Evolutionary conservation across 2,329 filamentous ascomycete genomes (phyloP), one percentile per base, ranked within the genome.

Genomic region (Plenodomus lindquistii): DNA sequence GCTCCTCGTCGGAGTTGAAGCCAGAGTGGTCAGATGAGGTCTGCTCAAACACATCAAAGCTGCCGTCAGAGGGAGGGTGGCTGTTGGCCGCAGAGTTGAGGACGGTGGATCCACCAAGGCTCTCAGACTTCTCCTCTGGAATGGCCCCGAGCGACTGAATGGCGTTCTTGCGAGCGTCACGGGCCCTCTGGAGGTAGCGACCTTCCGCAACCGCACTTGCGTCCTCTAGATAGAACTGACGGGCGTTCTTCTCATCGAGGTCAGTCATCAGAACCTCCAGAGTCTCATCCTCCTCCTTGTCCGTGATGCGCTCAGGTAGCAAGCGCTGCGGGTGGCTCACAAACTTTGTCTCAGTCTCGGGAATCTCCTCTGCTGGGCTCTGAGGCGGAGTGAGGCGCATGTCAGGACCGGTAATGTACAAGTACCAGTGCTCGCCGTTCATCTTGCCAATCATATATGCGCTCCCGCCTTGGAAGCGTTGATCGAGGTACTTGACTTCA

Each of bases 381-480:
- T 85, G 80, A 47, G 93, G 92, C 4, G 92, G 91, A 0, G 92
- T 96, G 57, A 95, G 79, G 44, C 83, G 79, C 40, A 84, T 86
- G 70, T 88, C 86, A 16, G 94, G 93, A 42, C 90, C 90, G 11
- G 94, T 97, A 65, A 97, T 86, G 77, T 99, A 99, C 46, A 99
- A 79, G 72, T 97, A 97, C 94, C 94, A 99, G 66, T 99, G 94
- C 73, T 99, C 94, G 49, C 94, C 93, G 63, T 99, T 99, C 93
- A 97, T 97, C 78, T 97, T 97, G 67, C 94, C 94, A 59, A 99
- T 95, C 92, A 97, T 96, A 75, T 99, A 99, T 42, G 94, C 94
- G 73, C 93, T 97, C 46, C 94, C 94, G 47, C 89, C 87, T 53
- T 88, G 81, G 71, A 99, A 97, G 74, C 92, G 89, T 70, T 89